Percentiles rank a stretch among this genome's conserved stretches.
phyloP scores from a whole-genome alignment of 148 eudicot species.

The Camellia granthamiana region DNA sequence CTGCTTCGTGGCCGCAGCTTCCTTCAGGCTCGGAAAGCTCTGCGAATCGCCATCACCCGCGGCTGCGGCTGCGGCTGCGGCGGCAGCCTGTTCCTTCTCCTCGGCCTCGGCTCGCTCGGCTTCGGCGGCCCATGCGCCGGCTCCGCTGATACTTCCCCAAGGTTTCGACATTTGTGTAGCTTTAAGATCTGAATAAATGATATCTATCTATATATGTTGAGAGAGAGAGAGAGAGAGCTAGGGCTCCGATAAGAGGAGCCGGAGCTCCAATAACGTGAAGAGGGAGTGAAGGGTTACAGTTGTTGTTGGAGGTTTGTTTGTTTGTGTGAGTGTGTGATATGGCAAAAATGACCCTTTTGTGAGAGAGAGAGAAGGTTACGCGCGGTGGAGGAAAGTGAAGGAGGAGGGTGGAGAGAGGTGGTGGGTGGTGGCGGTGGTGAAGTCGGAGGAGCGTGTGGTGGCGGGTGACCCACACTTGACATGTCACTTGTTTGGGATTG shows the following conservation, averaged over 20 bases:
- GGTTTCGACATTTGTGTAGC: constrained; percentile 48
- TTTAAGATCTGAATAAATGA: constrained; percentile 4
- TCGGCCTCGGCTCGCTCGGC: constrained; percentile 66
- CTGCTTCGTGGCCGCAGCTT: constrained; percentile 31
- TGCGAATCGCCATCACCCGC: constrained; percentile 2
- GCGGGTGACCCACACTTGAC: no score
- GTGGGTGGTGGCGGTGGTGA: no score
- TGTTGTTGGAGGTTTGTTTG: background rate
- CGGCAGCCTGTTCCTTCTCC: constrained; percentile 31
- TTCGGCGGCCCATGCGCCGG: constrained; percentile 77
- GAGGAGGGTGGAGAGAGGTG: no score
- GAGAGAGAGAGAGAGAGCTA: background rate
- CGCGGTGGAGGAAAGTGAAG: no score
- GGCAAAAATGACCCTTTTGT: no score
- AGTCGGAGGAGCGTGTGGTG: no score
- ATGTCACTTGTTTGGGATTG: no score
- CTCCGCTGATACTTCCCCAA: constrained; percentile 41
- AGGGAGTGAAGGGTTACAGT: constrained; percentile 5
- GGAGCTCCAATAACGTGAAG: constrained; percentile 2
- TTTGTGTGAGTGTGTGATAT: no score
- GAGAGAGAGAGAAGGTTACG: no score
- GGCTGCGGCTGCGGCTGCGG: constrained; percentile 10
- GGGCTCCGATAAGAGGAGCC: constrained; percentile 15
- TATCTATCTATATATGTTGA: background rate
- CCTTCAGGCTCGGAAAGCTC: constrained; percentile 34